Conservation (phyloP, 2,329 filamentous ascomycete species). For the Colletotrichum orbiculare region DNA sequence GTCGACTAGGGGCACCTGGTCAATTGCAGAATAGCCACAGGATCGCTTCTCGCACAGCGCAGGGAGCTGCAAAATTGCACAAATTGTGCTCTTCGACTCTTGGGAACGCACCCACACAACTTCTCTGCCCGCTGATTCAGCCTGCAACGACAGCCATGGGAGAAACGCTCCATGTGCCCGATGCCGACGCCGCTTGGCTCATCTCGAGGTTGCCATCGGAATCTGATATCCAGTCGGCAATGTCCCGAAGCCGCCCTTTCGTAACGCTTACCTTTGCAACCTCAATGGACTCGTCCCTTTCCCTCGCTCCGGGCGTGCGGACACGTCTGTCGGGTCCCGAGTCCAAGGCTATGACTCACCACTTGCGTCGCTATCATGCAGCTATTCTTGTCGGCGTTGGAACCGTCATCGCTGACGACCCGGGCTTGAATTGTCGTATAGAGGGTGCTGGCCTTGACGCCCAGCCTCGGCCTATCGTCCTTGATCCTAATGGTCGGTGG, state of each 20-base stretch:
- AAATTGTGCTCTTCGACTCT: slow-evolving; percentile 2
- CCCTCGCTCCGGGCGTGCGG: slow-evolving; percentile 81
- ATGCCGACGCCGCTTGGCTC: slow-evolving; percentile 42
- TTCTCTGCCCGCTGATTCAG: slow-evolving; percentile 8
- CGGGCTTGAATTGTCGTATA: slow-evolving; percentile 84
- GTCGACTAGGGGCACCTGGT: slow-evolving; percentile 31
- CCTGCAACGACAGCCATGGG: slow-evolving; percentile 39
- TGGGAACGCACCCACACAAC: background rate
- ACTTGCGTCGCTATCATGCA: slow-evolving; percentile 82
- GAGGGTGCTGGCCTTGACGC: slow-evolving; percentile 61
- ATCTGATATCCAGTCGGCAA: slow-evolving; percentile 18
- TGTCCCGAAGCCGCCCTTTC: slow-evolving; percentile 50
- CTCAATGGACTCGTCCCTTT: slow-evolving; percentile 85
- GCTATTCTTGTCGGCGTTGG: slow-evolving; percentile 88
- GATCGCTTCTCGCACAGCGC: slow-evolving; percentile 23
- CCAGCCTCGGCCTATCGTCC: slow-evolving; percentile 84
- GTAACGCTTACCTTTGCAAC: slow-evolving; percentile 91
- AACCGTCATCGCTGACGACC: slow-evolving; percentile 87
- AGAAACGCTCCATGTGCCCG: slow-evolving; percentile 39
- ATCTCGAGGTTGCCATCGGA: slow-evolving; percentile 44
- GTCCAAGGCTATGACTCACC: slow-evolving; percentile 94
- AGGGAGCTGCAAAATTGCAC: slow-evolving; percentile 16
- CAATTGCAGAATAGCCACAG: slow-evolving; percentile 24
- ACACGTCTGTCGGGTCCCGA: slow-evolving; percentile 85
- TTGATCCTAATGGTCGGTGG: slow-evolving; percentile 86